These are phyloP conservation scores for Pittosporum tobira DNA, from an alignment of 129 eudicot species.

Conservation along the genomic window DNA sequence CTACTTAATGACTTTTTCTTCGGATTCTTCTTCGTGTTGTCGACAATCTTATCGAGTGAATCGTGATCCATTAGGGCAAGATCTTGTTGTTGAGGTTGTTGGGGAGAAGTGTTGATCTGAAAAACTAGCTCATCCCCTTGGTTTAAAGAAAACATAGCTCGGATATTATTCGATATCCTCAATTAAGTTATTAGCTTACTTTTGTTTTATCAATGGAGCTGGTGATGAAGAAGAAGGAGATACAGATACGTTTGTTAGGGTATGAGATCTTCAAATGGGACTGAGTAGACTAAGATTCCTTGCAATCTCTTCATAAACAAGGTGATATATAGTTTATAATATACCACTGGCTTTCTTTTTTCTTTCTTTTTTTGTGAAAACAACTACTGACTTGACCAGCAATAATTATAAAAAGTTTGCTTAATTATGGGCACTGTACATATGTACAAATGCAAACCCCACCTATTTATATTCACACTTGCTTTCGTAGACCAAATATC, in stretches of 20 bases:
- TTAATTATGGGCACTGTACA: slow-evolving; percentile 4
- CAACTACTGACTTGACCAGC: neutral
- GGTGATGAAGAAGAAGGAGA: slow-evolving; percentile 7
- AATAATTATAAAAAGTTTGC: neutral
- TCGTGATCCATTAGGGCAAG: no score
- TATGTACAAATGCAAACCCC: slow-evolving; percentile 19
- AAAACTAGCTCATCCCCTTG: slow-evolving; percentile 21
- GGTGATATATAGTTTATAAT: slow-evolving; percentile 1
- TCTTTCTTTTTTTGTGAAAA: neutral
- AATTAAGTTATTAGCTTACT: neutral
- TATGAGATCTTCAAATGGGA: slow-evolving; percentile 18
- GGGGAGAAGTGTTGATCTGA: slow-evolving; percentile 1
- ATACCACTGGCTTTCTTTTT: neutral
- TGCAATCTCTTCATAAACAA: neutral
- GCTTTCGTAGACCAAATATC: slow-evolving; percentile 11
- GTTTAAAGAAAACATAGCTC: slow-evolving; percentile 12
- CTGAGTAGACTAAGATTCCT: neutral
- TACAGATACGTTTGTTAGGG: slow-evolving; percentile 29
- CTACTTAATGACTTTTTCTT: neutral
- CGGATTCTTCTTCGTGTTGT: neutral
- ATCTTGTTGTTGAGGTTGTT: neutral
- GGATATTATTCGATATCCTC: neutral
- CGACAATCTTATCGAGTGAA: no score
- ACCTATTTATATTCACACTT: slow-evolving; percentile 24
- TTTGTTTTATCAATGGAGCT: neutral